Percentiles rank a stretch among this genome's conserved stretches.
phyloP scores from a whole-genome alignment of 139 green algal species.

The Auxenochlorella protothecoides region DNA sequence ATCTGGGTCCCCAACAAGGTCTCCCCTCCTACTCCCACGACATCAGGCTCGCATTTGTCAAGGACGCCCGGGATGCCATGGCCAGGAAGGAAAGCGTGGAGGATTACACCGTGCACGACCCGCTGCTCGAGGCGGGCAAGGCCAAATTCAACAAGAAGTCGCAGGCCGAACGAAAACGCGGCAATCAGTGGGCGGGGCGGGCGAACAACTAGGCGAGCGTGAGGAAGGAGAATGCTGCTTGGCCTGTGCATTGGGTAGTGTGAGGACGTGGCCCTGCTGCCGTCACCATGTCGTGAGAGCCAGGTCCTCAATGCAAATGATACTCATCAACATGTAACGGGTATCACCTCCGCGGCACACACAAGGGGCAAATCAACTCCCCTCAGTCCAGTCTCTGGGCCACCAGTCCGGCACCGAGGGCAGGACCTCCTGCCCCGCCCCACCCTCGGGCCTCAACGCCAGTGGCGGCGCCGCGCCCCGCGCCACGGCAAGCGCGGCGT shows the following conservation, averaged over 20 bases:
- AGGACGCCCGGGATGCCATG: conserved; percentile 42
- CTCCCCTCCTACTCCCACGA: too few species aligned
- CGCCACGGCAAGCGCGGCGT: conserved; percentile 2
- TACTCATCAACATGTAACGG: too few species aligned
- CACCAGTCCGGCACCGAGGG: conserved; percentile 31
- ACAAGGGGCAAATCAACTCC: too few species aligned
- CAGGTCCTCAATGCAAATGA: too few species aligned
- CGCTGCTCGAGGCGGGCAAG: conserved; percentile 60
- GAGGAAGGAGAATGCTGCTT: neutral
- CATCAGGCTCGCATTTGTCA: conserved; percentile 29
- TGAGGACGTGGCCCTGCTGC: too few species aligned
- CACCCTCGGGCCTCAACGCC: neutral
- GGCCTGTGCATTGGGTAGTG: neutral
- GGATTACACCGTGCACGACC: conserved; percentile 71
- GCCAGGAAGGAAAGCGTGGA: conserved; percentile 49
- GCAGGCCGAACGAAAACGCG: conserved; percentile 46
- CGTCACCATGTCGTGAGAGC: too few species aligned
- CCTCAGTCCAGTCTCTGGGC: conserved; percentile 18
- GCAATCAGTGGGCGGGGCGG: conserved; percentile 47
- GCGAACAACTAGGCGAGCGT: neutral
- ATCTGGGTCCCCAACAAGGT: too few species aligned
- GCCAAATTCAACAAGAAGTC: conserved; percentile 59
- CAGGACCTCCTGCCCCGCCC: conserved; percentile 4
- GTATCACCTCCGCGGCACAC: too few species aligned
- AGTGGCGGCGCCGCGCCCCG: neutral